Evolutionary conservation across 23 red algal genomes (phyloP).

Genomic region (Gracilariopsis chorda): DNA sequence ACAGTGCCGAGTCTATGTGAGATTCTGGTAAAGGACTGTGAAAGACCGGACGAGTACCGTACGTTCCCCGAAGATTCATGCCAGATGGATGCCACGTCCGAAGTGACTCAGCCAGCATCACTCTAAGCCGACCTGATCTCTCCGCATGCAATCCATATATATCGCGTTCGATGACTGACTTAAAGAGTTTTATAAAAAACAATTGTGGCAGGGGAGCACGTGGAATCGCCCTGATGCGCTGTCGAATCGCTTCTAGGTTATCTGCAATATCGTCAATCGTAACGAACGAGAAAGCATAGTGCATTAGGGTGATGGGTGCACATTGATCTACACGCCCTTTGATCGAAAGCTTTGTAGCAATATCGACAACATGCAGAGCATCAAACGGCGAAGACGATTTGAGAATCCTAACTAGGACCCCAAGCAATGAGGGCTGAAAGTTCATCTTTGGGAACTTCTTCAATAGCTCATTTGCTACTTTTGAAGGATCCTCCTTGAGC

Average conservation of each 20-base stretch:
- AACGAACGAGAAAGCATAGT: conserved; percentile 5
- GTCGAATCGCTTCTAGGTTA: neutral
- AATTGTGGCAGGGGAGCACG: neutral
- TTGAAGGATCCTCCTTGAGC: neutral
- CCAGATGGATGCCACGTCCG: conserved; percentile 52
- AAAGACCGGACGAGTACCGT: neutral
- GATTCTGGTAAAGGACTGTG: neutral
- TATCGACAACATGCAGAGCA: neutral
- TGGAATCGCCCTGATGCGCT: neutral
- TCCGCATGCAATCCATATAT: conserved; percentile 13
- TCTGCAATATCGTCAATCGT: neutral
- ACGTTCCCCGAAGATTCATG: conserved; percentile 24
- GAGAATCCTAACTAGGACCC: neutral
- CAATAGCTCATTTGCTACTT: neutral
- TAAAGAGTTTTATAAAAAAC: conserved; percentile 7
- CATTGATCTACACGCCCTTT: neutral
- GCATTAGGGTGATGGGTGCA: neutral
- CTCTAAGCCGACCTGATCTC: neutral
- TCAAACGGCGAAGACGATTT: neutral
- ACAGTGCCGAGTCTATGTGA: conserved; percentile 25
- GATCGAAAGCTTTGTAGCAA: neutral
- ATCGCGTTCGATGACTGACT: conserved; percentile 27
- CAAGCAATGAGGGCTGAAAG: neutral
- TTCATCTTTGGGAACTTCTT: neutral
- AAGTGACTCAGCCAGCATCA: conserved; percentile 30